Percentiles rank a stretch among this genome's conserved stretches.
Evolutionary conservation across 23 red algal genomes (phyloP).

Genomic region (Gracilaria domingensis): DNA sequence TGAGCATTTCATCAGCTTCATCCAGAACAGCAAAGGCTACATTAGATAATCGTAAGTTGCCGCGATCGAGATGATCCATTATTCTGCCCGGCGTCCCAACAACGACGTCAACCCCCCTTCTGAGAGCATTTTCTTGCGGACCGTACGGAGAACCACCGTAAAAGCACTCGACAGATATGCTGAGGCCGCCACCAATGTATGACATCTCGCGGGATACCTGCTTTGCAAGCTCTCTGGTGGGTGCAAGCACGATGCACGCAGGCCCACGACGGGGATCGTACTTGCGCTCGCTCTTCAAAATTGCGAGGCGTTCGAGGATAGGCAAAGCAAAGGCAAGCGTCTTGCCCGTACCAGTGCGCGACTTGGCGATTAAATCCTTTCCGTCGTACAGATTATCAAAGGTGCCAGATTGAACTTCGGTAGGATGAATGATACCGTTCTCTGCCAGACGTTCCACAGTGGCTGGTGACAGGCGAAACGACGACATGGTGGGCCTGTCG

Average conservation of each 20-base stretch:
- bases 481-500: conserved; percentile 20
- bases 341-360: conserved; percentile 98
- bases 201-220: conserved; percentile 90
- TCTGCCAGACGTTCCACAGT: conserved; percentile 68
- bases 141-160: conserved; percentile 92
- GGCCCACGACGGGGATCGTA: conserved; percentile 29
- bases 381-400: conserved; percentile 87
- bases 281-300: conserved; percentile 22
- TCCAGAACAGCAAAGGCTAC: conserved; percentile 93
- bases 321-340: conserved; percentile 97
- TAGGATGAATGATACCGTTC: conserved; percentile 81
- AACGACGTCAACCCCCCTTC: conserved; percentile 89
- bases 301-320: conserved; percentile 85
- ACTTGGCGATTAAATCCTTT: conserved; percentile 90
- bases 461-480: conserved; percentile 67
- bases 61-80: conserved; percentile 92
- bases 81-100: conserved; percentile 96
- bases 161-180: conserved; percentile 81
- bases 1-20: conserved; percentile 99
- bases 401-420: conserved; percentile 90
- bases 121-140: conserved; percentile 84
- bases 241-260: conserved; percentile 87
- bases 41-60: conserved; percentile 64
- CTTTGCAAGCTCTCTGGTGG: conserved; percentile 95
- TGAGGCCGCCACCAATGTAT: conserved; percentile 65